Evolutionary conservation across 495 filamentous ascomycete species (phyloP), one percentile per base, ranked within the genome.

Genomic region (Coniosporium apollinis): DNA sequence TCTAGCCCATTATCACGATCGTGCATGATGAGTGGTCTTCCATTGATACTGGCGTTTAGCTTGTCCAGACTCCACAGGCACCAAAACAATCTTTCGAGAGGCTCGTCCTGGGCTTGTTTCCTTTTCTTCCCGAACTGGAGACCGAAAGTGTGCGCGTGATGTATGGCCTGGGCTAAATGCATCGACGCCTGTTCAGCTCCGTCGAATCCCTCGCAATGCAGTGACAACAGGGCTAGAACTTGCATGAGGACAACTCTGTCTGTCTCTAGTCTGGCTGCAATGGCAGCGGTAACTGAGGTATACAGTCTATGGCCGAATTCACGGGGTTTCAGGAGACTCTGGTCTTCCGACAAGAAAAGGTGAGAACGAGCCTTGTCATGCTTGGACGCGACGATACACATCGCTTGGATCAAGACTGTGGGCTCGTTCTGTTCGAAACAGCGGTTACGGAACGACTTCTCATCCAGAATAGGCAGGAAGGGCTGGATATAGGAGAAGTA

Each of bases 51-150:
- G 4, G 69, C 65, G 38, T 74, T 70, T 24, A 78, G 56, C 25
- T 74, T 67, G 46, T 83, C 78, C 5, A 82, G 46, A 8, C 71
- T 67, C 67, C 75, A 81, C 10, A 82, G 42, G 26, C 70, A 72
- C 59, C 72, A 79, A 38, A 81, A 78, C 0, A 81, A 52, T 9
- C 58, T 51, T 5, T 66, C 60, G n/a, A 60, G 42, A n/a, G 54
- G 44, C 25, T 63, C 52, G 22, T 42, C 50, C 43, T 31, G 51
- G 34, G 40, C 38, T 30, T 47, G 39, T 36, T 55, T 54, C 18
- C 53, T 47, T 18, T 62, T 57, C 14, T 57, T 58, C 28, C 61
- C 58, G 24, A 69, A 58, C 38, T 83, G 78, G 17, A 82, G 49
- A 3, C 76, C 76, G 21, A 75, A 51, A 1, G 76, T 76, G 35